phyloP scores from a whole-genome alignment of 2,329 filamentous ascomycete species.

The Colletotrichum graminicola region DNA sequence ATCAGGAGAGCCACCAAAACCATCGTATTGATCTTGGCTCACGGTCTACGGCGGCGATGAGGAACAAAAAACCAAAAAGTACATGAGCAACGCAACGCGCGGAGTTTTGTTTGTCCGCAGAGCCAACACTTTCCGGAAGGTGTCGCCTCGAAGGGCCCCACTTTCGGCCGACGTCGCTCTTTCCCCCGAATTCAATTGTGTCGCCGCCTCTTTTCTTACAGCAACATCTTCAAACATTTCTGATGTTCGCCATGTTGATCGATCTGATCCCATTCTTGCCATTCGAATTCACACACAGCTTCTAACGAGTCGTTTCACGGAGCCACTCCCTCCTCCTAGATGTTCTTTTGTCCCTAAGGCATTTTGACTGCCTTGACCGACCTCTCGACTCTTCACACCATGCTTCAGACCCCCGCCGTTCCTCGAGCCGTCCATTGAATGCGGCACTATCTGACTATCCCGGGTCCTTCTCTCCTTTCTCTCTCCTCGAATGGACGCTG shows the following conservation, averaged over 20 bases:
- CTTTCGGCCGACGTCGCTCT: conserved; percentile 18
- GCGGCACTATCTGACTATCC: not conserved
- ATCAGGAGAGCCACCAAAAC: not conserved
- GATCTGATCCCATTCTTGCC: too few relatives aligned
- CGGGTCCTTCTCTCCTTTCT: not conserved
- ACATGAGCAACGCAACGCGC: conserved; percentile 1
- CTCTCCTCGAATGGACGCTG: conserved; percentile 46
- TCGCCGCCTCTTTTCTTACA: not conserved
- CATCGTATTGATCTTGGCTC: conserved; percentile 13
- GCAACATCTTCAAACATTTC: not conserved
- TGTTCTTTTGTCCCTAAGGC: not conserved
- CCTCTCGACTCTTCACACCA: conserved; percentile 4
- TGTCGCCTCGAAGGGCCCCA: conserved; percentile 14
- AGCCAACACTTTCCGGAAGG: conserved; percentile 13
- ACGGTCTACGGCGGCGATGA: conserved; percentile 24
- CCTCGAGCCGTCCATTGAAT: conserved; percentile 30
- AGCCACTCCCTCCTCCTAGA: too few relatives aligned
- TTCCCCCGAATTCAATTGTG: not conserved
- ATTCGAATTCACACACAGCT: too few relatives aligned
- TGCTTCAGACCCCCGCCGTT: conserved; percentile 24
- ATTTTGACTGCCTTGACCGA: not conserved
- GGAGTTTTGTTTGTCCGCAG: conserved; percentile 34
- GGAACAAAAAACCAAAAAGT: conserved; percentile 4
- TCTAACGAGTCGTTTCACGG: too few relatives aligned
- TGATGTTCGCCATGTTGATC: too few relatives aligned